These are phyloP conservation scores for Bonia amplexicaulis DNA, from an alignment of 176 grass and related monocot genomes.

Conservation along the genomic window DNA sequence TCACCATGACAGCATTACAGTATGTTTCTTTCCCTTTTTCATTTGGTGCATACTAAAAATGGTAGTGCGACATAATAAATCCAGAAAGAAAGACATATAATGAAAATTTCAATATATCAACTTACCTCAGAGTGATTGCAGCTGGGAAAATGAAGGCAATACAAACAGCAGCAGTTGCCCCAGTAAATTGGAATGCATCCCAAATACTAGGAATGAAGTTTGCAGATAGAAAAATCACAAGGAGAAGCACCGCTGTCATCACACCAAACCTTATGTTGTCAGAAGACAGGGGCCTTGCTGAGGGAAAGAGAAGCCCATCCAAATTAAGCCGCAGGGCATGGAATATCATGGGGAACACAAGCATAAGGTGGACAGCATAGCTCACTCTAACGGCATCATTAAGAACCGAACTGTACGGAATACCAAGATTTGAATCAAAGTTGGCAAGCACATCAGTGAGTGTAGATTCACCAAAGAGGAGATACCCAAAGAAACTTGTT, in stretches of 20 bases:
- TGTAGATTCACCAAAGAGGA: conserved; percentile 80
- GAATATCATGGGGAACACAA: conserved; percentile 99
- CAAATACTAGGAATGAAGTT: conserved; percentile 99
- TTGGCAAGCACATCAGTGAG: conserved; percentile 88
- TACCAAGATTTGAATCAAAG: conserved; percentile 86
- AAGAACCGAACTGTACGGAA: conserved; percentile 79
- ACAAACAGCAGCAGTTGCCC: conserved; percentile 95
- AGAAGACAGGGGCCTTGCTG: conserved; percentile 47
- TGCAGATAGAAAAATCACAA: conserved; percentile 68
- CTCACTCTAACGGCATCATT: conserved; percentile 84
- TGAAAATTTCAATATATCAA: neutral
- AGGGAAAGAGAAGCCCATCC: conserved; percentile 78
- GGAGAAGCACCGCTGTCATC: conserved; percentile 57
- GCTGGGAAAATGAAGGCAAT: conserved; percentile 96
- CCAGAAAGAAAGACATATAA: neutral
- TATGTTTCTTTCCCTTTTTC: neutral
- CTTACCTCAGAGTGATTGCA: conserved; percentile 78
- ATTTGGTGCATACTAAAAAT: neutral
- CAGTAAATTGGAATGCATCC: conserved; percentile 96
- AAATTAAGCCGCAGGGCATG: conserved; percentile 87
- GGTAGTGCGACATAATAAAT: neutral
- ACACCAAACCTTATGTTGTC: conserved; percentile 66
- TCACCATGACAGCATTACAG: neutral
- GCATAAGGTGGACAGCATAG: conserved; percentile 90
- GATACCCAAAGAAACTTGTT: conserved; percentile 87